phyloP scores from a whole-genome alignment of 345 rosid species.

The Gossypium mustelinum region DNA sequence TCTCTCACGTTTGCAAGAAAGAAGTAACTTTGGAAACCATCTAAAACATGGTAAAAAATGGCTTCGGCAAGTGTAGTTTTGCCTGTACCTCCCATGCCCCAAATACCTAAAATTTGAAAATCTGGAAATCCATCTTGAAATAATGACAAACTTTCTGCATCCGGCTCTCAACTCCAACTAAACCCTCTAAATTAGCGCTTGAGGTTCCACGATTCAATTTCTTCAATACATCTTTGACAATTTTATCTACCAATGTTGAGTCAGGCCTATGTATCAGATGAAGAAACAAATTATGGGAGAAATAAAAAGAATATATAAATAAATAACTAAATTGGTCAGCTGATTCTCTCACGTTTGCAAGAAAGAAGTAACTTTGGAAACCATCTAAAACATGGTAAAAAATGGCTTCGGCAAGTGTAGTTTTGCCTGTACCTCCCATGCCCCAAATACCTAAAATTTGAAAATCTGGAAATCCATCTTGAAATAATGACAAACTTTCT shows the following conservation, averaged over 20 bases:
- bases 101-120: conserved; percentile 32
- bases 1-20: conserved; percentile 13
- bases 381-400: no score
- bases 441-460: conserved; percentile 40
- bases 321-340: not conserved
- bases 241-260: conserved; percentile 25
- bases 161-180: conserved; percentile 32
- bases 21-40: no score
- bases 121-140: not conserved
- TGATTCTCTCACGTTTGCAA: conserved; percentile 17
- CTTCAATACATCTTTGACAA: conserved; percentile 23
- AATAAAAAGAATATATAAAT: no score
- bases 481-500: conserved; percentile 6
- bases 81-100: conserved; percentile 54
- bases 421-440: conserved; percentile 43
- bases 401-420: no score
- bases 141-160: conserved; percentile 10
- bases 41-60: no score
- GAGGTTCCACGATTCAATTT: conserved; percentile 17
- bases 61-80: no score
- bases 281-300: no score
- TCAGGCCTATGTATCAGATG: conserved; percentile 14
- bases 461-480: not conserved
- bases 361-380: no score
- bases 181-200: no score